Conservation (phyloP, 1,284 basidiomycete species). For the Leccinum subfulvum region DNA sequence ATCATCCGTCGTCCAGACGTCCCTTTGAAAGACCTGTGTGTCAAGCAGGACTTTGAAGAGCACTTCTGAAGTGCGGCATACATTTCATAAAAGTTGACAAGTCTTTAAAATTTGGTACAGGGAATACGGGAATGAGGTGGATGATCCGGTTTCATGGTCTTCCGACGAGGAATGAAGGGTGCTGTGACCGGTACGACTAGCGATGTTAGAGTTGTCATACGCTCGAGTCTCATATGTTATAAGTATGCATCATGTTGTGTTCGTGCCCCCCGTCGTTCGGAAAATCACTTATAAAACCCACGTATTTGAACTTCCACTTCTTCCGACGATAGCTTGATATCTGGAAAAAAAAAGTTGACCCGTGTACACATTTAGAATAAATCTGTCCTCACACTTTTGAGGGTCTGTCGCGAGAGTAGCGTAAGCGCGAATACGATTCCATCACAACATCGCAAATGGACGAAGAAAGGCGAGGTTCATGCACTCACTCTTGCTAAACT, state of each 20-base stretch:
- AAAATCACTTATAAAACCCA: slow-evolving; percentile 47
- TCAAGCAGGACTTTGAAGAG: background rate
- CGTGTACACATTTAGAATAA: background rate
- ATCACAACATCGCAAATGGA: background rate
- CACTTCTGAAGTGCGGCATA: background rate
- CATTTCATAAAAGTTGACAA: background rate
- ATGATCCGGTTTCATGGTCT: background rate
- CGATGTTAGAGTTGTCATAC: background rate
- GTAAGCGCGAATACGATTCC: background rate
- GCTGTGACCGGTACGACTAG: background rate
- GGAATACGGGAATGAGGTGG: background rate
- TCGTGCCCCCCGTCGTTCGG: background rate
- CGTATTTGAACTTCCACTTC: slow-evolving; percentile 71
- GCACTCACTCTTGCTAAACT: slow-evolving; percentile 75
- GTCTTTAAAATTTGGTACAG: background rate
- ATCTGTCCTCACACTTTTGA: slow-evolving; percentile 64
- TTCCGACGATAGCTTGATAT: slow-evolving; percentile 75
- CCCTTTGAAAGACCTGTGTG: background rate
- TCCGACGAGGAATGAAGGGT: background rate
- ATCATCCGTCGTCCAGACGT: background rate
- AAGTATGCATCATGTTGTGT: background rate
- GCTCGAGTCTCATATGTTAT: background rate
- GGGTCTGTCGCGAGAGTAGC: slow-evolving; percentile 51
- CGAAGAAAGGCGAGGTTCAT: slow-evolving; percentile 2
- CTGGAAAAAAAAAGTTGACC: slow-evolving; percentile 36